Evolutionary conservation across 2,329 filamentous ascomycete species (phyloP).

Genomic region (Eutypella sp.): DNA sequence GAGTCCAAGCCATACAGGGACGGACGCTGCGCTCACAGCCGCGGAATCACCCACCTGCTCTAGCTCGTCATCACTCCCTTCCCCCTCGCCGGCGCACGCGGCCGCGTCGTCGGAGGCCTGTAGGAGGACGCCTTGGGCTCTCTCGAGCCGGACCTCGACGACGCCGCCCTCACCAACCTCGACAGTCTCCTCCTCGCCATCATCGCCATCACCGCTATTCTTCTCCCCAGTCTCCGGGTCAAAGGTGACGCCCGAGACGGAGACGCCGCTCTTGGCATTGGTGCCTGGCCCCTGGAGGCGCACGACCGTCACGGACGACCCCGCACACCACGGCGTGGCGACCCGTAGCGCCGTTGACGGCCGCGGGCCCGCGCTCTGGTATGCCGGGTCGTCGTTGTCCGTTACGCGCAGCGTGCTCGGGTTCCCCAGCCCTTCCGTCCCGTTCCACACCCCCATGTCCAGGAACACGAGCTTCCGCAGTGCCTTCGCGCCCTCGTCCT

Average conservation of each 20-base stretch:
- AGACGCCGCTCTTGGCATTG: constrained; percentile 30
- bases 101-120: constrained; percentile 12
- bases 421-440: constrained; percentile 28
- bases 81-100: neutral
- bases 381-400: constrained; percentile 20
- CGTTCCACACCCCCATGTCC: constrained; percentile 33
- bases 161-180: constrained; percentile 21
- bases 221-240: constrained; percentile 21
- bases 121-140: constrained; percentile 28
- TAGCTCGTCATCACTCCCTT: neutral
- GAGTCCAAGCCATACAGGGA: neutral
- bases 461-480: constrained; percentile 30
- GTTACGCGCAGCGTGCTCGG: constrained; percentile 28
- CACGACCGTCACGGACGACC: constrained; percentile 16
- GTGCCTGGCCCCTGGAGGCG: constrained; percentile 28
- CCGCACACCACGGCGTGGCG: constrained; percentile 25
- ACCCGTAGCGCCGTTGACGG: constrained; percentile 21
- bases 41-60: neutral
- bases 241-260: constrained; percentile 27
- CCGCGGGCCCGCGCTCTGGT: constrained; percentile 22
- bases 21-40: neutral
- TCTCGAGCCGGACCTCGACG: constrained; percentile 18
- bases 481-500: neutral
- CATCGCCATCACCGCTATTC: too few relatives aligned
- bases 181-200: constrained; percentile 16